Conservation (phyloP, 805 yeast species). For the Schwanniomyces vanrijiae region DNA sequence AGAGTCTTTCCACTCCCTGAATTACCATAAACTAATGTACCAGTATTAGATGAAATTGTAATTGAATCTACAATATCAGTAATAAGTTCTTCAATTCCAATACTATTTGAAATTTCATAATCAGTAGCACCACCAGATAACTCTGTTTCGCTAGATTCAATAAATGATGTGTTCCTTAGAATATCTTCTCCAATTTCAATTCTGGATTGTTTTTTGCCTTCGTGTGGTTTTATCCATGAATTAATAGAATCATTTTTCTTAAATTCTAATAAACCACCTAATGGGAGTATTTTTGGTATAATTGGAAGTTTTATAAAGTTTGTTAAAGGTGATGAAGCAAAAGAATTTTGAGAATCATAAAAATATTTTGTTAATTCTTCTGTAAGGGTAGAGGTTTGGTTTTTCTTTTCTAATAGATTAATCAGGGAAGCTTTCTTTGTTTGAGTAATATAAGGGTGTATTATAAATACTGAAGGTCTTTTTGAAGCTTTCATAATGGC, state of each 20-base stretch:
- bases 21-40: conserved; percentile 67
- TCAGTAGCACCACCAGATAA: background rate
- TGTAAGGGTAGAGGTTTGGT: conserved; percentile 15
- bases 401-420: conserved; percentile 33
- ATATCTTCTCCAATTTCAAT: conserved; percentile 55
- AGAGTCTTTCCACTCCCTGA: conserved; percentile 83
- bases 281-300: conserved; percentile 46
- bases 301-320: conserved; percentile 53
- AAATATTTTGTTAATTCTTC: conserved; percentile 18
- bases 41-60: conserved; percentile 45
- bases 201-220: conserved; percentile 23
- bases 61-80: conserved; percentile 40
- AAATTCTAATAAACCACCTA: conserved; percentile 61
- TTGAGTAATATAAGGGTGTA: conserved; percentile 57
- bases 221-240: conserved; percentile 42
- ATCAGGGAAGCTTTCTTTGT: conserved; percentile 31
- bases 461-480: conserved; percentile 38
- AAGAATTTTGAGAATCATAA: conserved; percentile 13
- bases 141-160: conserved; percentile 14
- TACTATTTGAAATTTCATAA: conserved; percentile 27
- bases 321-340: conserved; percentile 43
- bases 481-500: conserved; percentile 35
- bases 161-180: conserved; percentile 44
- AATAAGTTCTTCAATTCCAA: conserved; percentile 57
- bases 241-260: conserved; percentile 42